Evolutionary conservation across 345 rosid species (phyloP), one percentile per base, ranked within the genome.

Genomic region (Eucalyptus urophylla): DNA sequence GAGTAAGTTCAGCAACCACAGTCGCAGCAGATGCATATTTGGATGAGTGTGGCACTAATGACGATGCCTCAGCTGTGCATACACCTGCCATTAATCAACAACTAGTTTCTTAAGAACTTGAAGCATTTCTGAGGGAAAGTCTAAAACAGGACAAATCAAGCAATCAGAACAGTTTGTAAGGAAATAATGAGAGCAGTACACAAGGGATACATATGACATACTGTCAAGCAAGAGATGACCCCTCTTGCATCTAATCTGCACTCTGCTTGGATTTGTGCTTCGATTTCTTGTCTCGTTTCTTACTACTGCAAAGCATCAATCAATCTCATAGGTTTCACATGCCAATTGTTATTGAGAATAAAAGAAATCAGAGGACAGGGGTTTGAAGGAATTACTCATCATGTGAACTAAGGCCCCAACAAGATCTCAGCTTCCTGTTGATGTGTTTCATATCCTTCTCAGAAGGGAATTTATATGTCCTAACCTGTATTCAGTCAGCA

Each of bases 401-500:
- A 51, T 93, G 95, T 50, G 96, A 95, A 90, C 94, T 90, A 88
- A 97, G 97, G 83, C 98, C 97, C 96, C 96, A 95, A 90, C 99
- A 97, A 86, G 99, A 98, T 90, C 95, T 96, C 86, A 97, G 94
- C 91, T 98, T 98, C 91, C 99, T 92, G 88, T 96, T 96, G 65
- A 97, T 97, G 94, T 98, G 97, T 93, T 95, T 98, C 99, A 98
- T 95, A 92, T 98, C 99, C 92, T 96, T 96, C 56, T 98, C 99
- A 45, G 97, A 93, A 87, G 99, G 99, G 91, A 92, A 94, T 89
- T 95, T 95, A 88, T 94, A 95, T 81, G 90, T 93, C 89, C 87
- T 92, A 45, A 94, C 96, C 99, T 98, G 92, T 53, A 89, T 14
- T 54, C 49, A 17, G 44, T 69, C 81, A 37, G 81, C 45, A 72